Conservation (phyloP, 176 grass and related monocot genomes). For the Zoysia japonica region DNA sequence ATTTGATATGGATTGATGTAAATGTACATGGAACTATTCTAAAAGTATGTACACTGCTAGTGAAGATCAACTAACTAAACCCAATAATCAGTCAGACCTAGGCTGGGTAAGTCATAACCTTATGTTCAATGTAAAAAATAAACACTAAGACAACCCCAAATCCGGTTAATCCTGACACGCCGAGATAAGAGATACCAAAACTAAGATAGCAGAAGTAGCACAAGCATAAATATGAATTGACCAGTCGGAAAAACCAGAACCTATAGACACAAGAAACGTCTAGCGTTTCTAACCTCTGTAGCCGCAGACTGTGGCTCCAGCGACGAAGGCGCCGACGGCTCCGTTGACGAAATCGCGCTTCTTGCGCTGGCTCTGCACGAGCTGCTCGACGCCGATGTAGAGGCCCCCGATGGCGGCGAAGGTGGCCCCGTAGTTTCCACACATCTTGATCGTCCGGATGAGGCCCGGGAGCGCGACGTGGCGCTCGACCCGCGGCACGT, state of each 20-base stretch:
- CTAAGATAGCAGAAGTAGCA: neutral
- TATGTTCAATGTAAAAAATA: neutral
- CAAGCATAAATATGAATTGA: neutral
- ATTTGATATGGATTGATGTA: neutral
- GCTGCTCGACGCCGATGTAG: constrained; percentile 89
- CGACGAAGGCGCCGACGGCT: constrained; percentile 79
- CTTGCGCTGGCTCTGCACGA: constrained; percentile 81
- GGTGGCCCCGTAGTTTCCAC: constrained; percentile 78
- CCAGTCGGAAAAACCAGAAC: neutral
- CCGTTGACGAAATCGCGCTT: constrained; percentile 91
- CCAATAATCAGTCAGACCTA: neutral
- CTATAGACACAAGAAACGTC: neutral
- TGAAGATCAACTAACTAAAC: neutral
- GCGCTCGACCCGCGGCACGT: constrained; percentile 96
- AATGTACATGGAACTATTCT: neutral
- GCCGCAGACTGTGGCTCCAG: constrained; percentile 81
- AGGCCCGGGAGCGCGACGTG: constrained; percentile 86
- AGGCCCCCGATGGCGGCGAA: constrained; percentile 90
- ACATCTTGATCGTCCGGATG: constrained; percentile 92
- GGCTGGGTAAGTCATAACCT: neutral
- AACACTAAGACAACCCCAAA: neutral
- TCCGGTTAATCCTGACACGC: neutral
- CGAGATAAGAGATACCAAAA: neutral
- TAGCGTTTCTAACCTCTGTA: constrained; percentile 62
- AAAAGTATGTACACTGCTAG: constrained; percentile 1